Evolutionary conservation across 768 basidiomycete genomes (phyloP), one percentile per base, ranked within the genome.

Genomic region (Macrolepiota dolichaula): DNA sequence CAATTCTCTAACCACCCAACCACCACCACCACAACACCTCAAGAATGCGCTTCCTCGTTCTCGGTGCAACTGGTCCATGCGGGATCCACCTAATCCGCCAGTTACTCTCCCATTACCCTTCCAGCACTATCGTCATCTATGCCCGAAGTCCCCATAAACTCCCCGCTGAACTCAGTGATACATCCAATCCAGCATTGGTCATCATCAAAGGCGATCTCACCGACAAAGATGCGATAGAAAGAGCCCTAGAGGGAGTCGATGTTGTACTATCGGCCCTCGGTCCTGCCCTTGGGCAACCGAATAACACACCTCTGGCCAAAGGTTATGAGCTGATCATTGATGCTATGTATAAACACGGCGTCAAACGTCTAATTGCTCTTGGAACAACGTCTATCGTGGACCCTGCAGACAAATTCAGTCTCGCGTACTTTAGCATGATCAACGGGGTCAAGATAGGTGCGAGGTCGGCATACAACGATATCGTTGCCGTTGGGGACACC

Each of bases 181-280:
- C 84, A 64, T 63, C 81, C 0, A 29, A 53, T 53, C 51, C 59
- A 17, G 67, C 77, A 10, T 73, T 88, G 27, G 76, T 74, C 27
- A 63, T 89, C 52, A 65, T 85, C 49, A 76, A 84, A 56, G 87
- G 89, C 22, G 73, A 82, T 44, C 77, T 91, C 3, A 77, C 79
- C 12, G 82, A 92, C 54, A 66, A 69, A 9, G 76, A 79, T 9
- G 73, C 74, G 22, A 73, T 91, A 59, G 71, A 76, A 19, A 72
- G 76, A 49, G 87, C 86, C 2, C 70, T 89, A 61, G 70, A 82
- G 62, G 82, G 80, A 24, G 82, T 85, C 2, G 77, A 89, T 53
- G 80, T 84, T 47, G 83, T 92, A 25, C 68, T 91, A 27, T 89
- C 88, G 50, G 83, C 85, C 0, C 80, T 91, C 1, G 89, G 89